Conservation (phyloP, 106 monocot genomes). For the Allium cepa region DNA sequence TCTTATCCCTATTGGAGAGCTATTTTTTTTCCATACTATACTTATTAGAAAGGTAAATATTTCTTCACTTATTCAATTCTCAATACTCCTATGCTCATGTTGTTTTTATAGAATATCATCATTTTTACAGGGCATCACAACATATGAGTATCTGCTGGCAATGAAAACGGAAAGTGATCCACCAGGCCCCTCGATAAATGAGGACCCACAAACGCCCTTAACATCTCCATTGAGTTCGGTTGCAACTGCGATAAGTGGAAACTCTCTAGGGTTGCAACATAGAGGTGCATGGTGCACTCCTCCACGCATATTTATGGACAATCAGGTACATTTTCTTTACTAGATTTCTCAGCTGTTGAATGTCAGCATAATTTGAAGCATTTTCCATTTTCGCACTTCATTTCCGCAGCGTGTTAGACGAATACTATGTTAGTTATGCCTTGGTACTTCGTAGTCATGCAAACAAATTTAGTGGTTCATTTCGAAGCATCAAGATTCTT, state of each 20-base stretch:
- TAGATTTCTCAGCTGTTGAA: background rate
- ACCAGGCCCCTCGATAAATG: conserved; percentile 61
- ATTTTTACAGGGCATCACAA: conserved; percentile 12
- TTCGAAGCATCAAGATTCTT: no score
- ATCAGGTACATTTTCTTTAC: conserved; percentile 34
- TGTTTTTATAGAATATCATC: background rate
- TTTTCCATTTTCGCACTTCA: no score
- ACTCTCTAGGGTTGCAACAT: conserved; percentile 75
- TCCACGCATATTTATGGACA: conserved; percentile 87
- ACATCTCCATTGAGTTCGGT: conserved; percentile 74
- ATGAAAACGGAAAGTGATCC: conserved; percentile 94
- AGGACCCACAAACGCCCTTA: conserved; percentile 47
- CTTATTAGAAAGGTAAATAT: conserved; percentile 58
- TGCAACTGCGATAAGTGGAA: conserved; percentile 37
- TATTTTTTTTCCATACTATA: conserved; percentile 75
- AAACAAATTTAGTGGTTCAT: no score
- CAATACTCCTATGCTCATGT: background rate
- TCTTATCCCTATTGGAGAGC: conserved; percentile 50
- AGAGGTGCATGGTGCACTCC: conserved; percentile 99
- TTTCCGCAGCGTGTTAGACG: no score
- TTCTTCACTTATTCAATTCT: background rate
- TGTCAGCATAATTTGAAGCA: no score
- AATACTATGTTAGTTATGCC: no score
- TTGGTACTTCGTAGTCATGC: no score
- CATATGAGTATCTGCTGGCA: conserved; percentile 75